Percentiles rank a stretch among this genome's conserved stretches.
Evolutionary conservation across 148 eudicot genomes (phyloP).

Genomic region (Cornus suecica): DNA sequence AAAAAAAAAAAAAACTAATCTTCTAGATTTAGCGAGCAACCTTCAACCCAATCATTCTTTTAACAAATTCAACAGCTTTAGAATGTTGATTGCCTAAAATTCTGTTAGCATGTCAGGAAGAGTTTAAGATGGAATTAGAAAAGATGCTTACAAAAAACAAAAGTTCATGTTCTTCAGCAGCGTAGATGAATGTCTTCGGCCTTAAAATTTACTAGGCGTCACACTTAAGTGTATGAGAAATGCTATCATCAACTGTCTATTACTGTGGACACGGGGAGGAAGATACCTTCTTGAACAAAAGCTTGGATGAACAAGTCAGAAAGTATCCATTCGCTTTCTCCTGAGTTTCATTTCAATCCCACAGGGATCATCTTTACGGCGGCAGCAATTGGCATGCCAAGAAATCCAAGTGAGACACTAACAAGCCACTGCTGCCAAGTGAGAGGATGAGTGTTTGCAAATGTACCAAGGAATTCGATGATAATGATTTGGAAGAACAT

Average conservation of each 20-base stretch:
- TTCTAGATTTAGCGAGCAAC: neutral
- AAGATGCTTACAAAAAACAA: neutral
- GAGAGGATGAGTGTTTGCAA: conserved; percentile 72
- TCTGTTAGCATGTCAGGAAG: neutral
- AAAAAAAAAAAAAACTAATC: no score
- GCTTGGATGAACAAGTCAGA: neutral
- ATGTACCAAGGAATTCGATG: conserved; percentile 66
- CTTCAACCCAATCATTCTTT: neutral
- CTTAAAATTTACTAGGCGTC: neutral
- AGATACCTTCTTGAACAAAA: neutral
- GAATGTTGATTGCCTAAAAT: neutral
- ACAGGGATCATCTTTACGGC: conserved; percentile 68
- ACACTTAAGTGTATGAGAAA: neutral
- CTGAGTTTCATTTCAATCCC: conserved; percentile 25
- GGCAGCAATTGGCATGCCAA: conserved; percentile 87
- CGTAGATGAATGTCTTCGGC: no score
- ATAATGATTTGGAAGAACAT: conserved; percentile 69
- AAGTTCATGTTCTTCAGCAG: neutral
- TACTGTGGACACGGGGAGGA: neutral
- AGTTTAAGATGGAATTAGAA: no score
- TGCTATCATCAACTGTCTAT: neutral
- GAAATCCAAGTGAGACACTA: conserved; percentile 60
- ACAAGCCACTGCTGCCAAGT: conserved; percentile 55
- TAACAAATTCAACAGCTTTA: neutral
- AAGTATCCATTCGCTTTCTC: conserved; percentile 2